Conservation (phyloP, 1,139 yeast species). For the Taphrina populina region DNA sequence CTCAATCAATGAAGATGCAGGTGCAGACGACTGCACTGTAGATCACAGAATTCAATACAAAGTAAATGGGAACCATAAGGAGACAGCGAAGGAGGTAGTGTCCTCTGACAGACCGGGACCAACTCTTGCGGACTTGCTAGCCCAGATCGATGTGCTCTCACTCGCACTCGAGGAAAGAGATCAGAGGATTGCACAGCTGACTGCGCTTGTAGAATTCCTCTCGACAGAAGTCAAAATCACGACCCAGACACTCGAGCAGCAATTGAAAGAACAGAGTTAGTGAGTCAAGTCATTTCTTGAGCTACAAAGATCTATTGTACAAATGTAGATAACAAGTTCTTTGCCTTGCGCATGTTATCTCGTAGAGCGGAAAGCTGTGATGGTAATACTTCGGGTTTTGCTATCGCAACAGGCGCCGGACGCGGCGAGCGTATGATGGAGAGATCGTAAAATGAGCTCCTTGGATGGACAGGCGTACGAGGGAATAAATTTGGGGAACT, state of each 20-base stretch:
- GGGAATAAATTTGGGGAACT: too few relatives aligned
- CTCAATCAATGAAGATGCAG: constrained; percentile 1
- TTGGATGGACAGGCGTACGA: too few relatives aligned
- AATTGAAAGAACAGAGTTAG: constrained; percentile 15
- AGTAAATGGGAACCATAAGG: too few relatives aligned
- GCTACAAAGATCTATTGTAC: background rate
- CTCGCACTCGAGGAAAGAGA: constrained; percentile 8
- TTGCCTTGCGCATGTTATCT: constrained; percentile 16
- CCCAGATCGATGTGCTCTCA: background rate
- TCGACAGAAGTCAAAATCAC: constrained; percentile 23
- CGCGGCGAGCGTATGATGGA: background rate
- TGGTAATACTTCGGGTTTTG: constrained; percentile 3
- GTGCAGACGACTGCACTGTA: background rate
- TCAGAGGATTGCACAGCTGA: constrained; percentile 6
- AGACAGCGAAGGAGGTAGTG: too few relatives aligned
- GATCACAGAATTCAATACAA: background rate
- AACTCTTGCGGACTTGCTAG: too few relatives aligned
- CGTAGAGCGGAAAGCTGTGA: constrained; percentile 1
- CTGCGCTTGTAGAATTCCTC: constrained; percentile 9
- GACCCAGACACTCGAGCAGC: constrained; percentile 20
- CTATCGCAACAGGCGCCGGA: background rate
- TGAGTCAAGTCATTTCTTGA: too few relatives aligned
- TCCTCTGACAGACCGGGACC: too few relatives aligned
- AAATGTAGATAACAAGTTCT: background rate
- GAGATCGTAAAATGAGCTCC: constrained; percentile 26